phyloP scores from a whole-genome alignment of 2,329 filamentous ascomycete genomes.

The Chalaropsis ovoidea region DNA sequence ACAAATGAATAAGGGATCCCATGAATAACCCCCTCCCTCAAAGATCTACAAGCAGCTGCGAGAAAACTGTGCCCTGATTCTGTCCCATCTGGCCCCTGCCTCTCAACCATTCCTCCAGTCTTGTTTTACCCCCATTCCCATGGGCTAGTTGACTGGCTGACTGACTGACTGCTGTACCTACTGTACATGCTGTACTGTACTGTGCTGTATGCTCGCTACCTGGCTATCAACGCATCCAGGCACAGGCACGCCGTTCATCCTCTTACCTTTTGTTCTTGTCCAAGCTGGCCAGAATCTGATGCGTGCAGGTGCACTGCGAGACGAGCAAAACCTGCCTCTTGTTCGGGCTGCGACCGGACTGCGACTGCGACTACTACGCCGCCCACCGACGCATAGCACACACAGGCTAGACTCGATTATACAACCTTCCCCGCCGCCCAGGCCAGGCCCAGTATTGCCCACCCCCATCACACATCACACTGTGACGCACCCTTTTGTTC shows the following conservation, averaged over 20 bases:
- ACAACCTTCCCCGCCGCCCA: neutral
- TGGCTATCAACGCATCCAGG: neutral
- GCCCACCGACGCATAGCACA: neutral
- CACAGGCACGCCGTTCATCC: neutral
- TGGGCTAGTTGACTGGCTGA: neutral
- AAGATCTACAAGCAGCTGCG: neutral
- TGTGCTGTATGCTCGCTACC: neutral
- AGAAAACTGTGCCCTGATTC: slow-evolving; percentile 12
- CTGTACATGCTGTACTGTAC: no score
- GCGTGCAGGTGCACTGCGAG: neutral
- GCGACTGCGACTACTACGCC: neutral
- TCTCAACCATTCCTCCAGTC: slow-evolving; percentile 11
- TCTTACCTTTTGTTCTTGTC: neutral
- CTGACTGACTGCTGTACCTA: neutral
- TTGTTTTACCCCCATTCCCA: neutral
- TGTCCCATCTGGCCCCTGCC: slow-evolving; percentile 15
- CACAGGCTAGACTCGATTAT: neutral
- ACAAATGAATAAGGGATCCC: neutral
- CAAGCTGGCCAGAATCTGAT: neutral
- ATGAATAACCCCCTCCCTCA: slow-evolving; percentile 8
- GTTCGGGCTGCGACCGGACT: neutral
- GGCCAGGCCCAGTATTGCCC: neutral
- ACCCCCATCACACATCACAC: neutral
- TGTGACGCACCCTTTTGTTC: neutral
- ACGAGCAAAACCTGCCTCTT: neutral